Evolutionary conservation across 2,329 filamentous ascomycete species (phyloP).

Genomic region (Stemphylium lycopersici): DNA sequence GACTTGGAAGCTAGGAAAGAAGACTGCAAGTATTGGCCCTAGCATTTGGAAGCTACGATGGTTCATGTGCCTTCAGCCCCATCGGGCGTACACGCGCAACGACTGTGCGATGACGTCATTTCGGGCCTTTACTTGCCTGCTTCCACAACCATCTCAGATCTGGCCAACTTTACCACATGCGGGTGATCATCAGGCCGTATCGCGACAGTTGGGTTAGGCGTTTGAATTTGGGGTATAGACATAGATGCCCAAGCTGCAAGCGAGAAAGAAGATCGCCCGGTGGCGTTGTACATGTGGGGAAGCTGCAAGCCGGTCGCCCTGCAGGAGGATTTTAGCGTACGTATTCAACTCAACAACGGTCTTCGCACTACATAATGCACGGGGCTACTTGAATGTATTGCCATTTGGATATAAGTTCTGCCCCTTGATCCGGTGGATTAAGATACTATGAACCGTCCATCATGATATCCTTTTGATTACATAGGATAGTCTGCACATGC

Average conservation of each 20-base stretch:
- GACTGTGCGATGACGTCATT: slow-evolving; percentile 23
- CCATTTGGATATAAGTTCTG: not conserved
- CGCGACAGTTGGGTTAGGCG: not conserved
- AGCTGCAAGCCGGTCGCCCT: not conserved
- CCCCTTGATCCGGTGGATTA: not conserved
- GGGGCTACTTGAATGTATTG: not conserved
- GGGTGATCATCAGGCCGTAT: slow-evolving; percentile 15
- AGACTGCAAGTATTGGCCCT: not conserved
- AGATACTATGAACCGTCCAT: not conserved
- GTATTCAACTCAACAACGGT: not conserved
- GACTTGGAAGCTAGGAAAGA: not conserved
- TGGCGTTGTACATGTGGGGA: not conserved
- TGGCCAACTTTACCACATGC: slow-evolving; percentile 5
- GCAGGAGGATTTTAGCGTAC: not conserved
- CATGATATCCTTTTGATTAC: not conserved
- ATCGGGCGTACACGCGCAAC: slow-evolving; percentile 12
- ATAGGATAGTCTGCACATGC: not conserved
- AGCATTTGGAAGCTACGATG: not conserved
- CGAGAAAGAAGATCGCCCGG: not conserved
- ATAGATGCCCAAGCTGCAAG: not conserved
- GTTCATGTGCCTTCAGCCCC: slow-evolving; percentile 14
- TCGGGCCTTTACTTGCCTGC: not conserved
- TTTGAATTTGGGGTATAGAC: not conserved
- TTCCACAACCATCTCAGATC: not conserved
- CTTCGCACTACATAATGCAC: not conserved